A percentile compares a stretch with the other conserved stretches of the same genome.
Evolutionary conservation across 1,284 basidiomycete species (phyloP).

Genomic region (Megacollybia platyphylla): DNA sequence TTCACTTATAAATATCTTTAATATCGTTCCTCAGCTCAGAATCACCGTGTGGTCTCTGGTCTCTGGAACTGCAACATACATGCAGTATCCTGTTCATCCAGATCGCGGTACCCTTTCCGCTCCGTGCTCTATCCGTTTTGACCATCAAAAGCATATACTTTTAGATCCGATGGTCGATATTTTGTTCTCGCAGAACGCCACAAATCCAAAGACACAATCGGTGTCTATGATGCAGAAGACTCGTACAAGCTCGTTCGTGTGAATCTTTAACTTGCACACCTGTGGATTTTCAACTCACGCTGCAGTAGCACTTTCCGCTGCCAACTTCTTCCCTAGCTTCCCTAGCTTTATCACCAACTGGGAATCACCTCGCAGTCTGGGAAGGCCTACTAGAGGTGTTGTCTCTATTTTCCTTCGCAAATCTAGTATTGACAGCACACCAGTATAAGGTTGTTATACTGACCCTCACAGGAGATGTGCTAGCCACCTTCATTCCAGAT

Average conservation of each 20-base stretch:
- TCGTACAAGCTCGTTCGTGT: slow-evolving; percentile 67
- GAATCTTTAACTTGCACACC: slow-evolving; percentile 13
- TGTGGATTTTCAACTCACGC: slow-evolving; percentile 11
- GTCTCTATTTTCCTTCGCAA: slow-evolving; percentile 1
- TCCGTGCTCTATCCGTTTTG: not conserved
- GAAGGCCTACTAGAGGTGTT: slow-evolving; percentile 70
- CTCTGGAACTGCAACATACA: slow-evolving; percentile 57
- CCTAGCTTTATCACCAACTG: slow-evolving; percentile 71
- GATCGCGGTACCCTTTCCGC: slow-evolving; percentile 43
- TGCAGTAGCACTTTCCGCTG: slow-evolving; percentile 64
- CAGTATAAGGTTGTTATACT: slow-evolving; percentile 77
- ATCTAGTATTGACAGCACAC: slow-evolving; percentile 1
- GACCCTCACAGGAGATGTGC: slow-evolving; percentile 57
- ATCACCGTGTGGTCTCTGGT: slow-evolving; percentile 72
- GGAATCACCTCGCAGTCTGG: slow-evolving; percentile 72
- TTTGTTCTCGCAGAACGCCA: slow-evolving; percentile 77
- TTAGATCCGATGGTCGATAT: slow-evolving; percentile 68
- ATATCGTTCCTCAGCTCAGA: slow-evolving; percentile 40
- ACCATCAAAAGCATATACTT: slow-evolving; percentile 52
- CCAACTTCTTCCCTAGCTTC: slow-evolving; percentile 66
- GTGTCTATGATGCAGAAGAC: slow-evolving; percentile 67
- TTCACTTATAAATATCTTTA: slow-evolving; percentile 3
- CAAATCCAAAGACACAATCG: slow-evolving; percentile 73
- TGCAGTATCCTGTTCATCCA: slow-evolving; percentile 68
- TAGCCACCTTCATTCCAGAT: slow-evolving; percentile 57